Base-by-base conservation (phyloP, 345 rosid genomes). In the Aegle marmelos region DNA sequence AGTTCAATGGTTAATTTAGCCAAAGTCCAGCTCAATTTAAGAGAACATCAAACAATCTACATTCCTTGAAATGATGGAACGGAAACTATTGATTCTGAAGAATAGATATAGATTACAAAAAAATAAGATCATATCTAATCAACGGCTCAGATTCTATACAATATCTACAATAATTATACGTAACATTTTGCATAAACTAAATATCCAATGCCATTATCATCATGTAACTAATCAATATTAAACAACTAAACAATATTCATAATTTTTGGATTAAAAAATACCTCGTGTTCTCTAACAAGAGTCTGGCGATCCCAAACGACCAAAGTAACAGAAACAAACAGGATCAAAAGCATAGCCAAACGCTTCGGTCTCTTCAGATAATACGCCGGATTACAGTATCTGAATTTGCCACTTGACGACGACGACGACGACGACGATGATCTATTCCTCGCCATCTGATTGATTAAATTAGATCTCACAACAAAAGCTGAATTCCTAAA, bases 261-360 rank as follows among this genome's bases (percentile, higher is more conserved):
- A 73, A 50, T 31, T 2, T 45, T 36, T n/a, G 19, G 69, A 53
- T 56, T 19, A 22, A 36, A 31, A 21, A 56, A 34, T 73, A 91
- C 99, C 97, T 93, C 86, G 77, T 92, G 89, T 16, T 89, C 97
- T 56, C 90, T 79, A 65, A 91, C 70, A 81, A 95, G 94, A 81
- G 92, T 89, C 45, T 90, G 89, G 82, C 96, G 99, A 88, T 92
- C 98, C 99, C 98, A 95, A 5, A 93, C 79, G 27, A 93, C 59
- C 62, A 88, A 64, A 64, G 93, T 85, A 74, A 80, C 85, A 81
- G 85, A 81, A 31, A 95, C 88, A 71, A 95, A 95, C 48, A 83
- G 82, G 45, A 95, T 83, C 84, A 95, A 81, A 63, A 92, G 92
- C 68, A 91, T 73, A 81, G 97, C 94, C 74, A 91, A 76, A 59